Conservation (phyloP, 169 alveolate species). For the Plasmodium gonderi region DNA sequence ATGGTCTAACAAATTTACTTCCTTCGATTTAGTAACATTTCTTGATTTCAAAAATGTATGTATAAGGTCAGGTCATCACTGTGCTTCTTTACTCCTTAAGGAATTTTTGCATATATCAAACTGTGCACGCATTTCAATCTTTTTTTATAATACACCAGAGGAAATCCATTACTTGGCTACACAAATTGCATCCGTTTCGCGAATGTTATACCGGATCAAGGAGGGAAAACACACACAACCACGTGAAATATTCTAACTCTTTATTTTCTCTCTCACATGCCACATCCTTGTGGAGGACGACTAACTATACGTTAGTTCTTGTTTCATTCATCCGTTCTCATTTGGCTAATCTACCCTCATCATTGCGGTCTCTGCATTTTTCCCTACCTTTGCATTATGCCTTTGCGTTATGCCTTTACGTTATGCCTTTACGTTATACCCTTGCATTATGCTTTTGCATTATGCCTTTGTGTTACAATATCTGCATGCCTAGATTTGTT, state of each 20-base stretch:
- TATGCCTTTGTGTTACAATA: no score
- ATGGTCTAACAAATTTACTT: conserved; percentile 42
- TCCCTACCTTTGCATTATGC: no score
- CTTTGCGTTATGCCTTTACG: no score
- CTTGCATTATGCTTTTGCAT: no score
- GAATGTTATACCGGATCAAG: conserved; percentile 1
- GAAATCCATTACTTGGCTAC: conserved; percentile 31
- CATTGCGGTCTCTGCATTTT: no score
- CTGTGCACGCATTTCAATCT: conserved; percentile 19
- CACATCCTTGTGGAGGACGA: no score
- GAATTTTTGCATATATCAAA: conserved; percentile 15
- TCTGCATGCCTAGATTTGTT: no score
- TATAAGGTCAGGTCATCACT: conserved; percentile 60
- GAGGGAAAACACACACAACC: background rate
- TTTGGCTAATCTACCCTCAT: no score
- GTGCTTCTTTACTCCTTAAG: conserved; percentile 34
- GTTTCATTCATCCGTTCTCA: no score
- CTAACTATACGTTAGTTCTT: no score
- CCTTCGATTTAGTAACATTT: conserved; percentile 55
- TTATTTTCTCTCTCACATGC: background rate
- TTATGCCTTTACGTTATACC: no score
- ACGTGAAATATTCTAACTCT: background rate
- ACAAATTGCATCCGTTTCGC: conserved; percentile 26
- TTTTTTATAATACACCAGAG: conserved; percentile 66
- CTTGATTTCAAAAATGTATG: conserved; percentile 60